Base-by-base conservation (phyloP, 1,139 yeast genomes). In the Zygosaccharomyces sapae region DNA sequence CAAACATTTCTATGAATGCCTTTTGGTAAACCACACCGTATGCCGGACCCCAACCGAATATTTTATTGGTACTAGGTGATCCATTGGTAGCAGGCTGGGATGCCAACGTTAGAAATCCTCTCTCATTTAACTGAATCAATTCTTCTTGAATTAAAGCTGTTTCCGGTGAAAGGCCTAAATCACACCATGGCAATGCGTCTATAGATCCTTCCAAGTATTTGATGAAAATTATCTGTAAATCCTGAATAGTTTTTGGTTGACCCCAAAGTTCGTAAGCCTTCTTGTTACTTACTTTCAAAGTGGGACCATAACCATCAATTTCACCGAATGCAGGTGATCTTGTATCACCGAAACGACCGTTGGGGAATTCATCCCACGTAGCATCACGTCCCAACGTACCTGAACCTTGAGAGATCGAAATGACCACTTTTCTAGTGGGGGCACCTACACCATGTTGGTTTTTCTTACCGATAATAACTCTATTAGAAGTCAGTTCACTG, bases 351-450 rank as follows among this genome's bases (percentile, higher is more conserved):
- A 89, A 92, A 70, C 98, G 79, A 61, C 98, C 98, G 64, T 92
- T 92, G 16, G 97, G 95, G 67, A 88, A 92, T 62, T 92, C 98
- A 71, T 92, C 98, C 98, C 98, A 92, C 2, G 94, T 86, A 7
- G 96, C 96, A 66, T 87, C 95, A 55, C 90, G 81, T 22, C 96
- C 96, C 38, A 87, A 65, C 1, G 86, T 79, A 38, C 96, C 96
- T 55, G 85, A 83, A 43, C 96, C 96, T 22, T 85, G 77, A 46
- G 94, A 84, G 33, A 87, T 87, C 5, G 90, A 87, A 38, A 86
- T 72, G 45, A 86, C 74, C 1, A 78, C 77, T 55, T 79, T 77
- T 52, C 80, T 75, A 1, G 77, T 71, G 6, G 73, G 71, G 2
- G 54, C 49, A 2, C 52, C 53, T 10, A 47, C 47, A 9, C 44